phyloP scores from a whole-genome alignment of 768 basidiomycete genomes.

The Baorangia bicolor region DNA sequence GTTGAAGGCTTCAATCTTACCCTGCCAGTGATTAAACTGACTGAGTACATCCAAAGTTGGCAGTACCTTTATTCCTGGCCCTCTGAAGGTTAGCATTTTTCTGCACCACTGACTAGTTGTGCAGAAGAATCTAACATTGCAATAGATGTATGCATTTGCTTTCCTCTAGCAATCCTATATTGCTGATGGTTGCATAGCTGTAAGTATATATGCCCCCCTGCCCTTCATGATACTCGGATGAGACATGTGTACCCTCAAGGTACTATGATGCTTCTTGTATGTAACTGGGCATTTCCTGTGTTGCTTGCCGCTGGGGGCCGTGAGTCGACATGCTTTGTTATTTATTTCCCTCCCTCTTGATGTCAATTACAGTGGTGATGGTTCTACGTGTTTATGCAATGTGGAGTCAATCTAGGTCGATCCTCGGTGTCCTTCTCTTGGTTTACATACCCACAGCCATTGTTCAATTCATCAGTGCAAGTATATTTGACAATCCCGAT shows the following conservation, averaged over 20 bases:
- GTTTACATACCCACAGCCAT: neutral
- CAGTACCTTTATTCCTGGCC: neutral
- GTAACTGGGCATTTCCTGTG: neutral
- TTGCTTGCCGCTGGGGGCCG: conserved; percentile 6
- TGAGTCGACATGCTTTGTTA: neutral
- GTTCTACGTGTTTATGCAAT: conserved; percentile 6
- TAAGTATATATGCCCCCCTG: neutral
- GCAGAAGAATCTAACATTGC: too few species aligned
- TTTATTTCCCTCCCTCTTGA: neutral
- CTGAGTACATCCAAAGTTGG: neutral
- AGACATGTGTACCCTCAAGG: neutral
- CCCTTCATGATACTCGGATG: neutral
- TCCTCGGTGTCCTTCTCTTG: neutral
- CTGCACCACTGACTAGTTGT: too few species aligned
- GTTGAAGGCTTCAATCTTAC: too few species aligned
- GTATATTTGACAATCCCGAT: neutral
- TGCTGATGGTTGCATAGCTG: neutral
- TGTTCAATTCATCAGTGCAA: neutral
- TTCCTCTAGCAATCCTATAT: neutral
- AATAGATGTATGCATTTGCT: neutral
- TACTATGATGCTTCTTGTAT: neutral
- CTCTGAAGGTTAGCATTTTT: neutral
- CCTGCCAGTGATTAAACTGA: neutral
- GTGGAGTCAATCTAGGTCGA: neutral
- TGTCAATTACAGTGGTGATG: neutral